Conservation (phyloP, 805 yeast species). For the Pichia scutulata region DNA sequence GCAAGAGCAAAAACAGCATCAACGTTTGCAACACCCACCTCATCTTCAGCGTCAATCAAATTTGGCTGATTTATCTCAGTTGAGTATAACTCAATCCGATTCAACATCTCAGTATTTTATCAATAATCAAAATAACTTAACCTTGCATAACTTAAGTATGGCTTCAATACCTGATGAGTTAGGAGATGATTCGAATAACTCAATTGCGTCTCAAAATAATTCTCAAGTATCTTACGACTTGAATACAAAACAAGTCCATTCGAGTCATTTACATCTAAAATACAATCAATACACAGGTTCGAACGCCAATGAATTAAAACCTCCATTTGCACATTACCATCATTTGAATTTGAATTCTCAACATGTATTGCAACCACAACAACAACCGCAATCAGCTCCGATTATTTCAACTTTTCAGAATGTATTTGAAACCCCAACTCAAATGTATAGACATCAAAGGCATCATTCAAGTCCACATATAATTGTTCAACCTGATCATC, state of each 20-base stretch:
- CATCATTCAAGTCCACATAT: slow-evolving; percentile 11
- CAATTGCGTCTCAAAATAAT: neutral
- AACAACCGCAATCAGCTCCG: neutral
- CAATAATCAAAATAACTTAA: neutral
- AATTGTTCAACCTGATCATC: neutral
- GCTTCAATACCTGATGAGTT: neutral
- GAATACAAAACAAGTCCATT: neutral
- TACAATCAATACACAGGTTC: neutral
- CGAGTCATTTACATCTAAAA: neutral
- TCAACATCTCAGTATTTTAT: neutral
- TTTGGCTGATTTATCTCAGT: neutral
- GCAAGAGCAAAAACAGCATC: slow-evolving; percentile 8
- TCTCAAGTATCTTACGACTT: neutral
- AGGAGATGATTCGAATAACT: neutral
- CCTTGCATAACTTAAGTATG: neutral
- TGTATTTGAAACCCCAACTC: slow-evolving; percentile 8
- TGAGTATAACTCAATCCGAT: neutral
- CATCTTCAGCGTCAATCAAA: neutral
- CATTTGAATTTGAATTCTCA: neutral
- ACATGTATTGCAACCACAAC: slow-evolving; percentile 11
- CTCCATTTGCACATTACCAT: neutral
- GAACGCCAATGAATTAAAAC: neutral
- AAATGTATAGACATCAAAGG: slow-evolving; percentile 18
- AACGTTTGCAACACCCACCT: neutral
- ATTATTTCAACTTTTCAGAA: neutral